phyloP scores from a whole-genome alignment of 2,329 filamentous ascomycete species.

The Colletotrichum navitas region DNA sequence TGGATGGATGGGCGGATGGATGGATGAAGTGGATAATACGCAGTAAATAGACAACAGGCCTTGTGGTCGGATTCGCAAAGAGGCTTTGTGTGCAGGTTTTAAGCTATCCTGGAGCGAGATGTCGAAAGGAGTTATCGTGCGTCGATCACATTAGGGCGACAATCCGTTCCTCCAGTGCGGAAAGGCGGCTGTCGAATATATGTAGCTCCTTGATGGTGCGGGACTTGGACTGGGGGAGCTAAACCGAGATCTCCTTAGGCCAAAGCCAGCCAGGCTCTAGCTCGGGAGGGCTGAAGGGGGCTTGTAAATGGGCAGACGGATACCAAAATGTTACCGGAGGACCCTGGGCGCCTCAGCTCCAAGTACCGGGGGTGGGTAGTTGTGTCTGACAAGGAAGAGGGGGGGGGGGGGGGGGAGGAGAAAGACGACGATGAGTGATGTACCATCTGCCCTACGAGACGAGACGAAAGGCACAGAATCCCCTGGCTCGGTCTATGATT shows the following conservation, averaged over 20 bases:
- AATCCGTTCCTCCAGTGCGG: conserved; percentile 34
- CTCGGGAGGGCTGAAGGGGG: conserved; percentile 55
- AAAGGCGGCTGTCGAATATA: conserved; percentile 42
- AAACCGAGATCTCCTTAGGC: conserved; percentile 50
- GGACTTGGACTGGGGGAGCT: conserved; percentile 43
- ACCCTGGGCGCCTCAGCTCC: conserved; percentile 41
- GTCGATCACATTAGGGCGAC: conserved; percentile 40
- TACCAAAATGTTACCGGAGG: conserved; percentile 33
- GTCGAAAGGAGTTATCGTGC: conserved; percentile 42
- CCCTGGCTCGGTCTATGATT: not conserved
- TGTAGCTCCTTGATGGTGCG: conserved; percentile 42
- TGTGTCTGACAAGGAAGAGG: conserved; percentile 33
- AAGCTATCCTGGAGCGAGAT: conserved; percentile 38
- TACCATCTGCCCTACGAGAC: conserved; percentile 32
- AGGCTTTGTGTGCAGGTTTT: conserved; percentile 40
- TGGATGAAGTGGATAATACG: conserved; percentile 2
- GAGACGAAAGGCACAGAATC: not conserved
- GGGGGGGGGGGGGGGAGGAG: too few species aligned
- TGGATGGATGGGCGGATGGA: conserved; percentile 1
- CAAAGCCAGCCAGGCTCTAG: conserved; percentile 50
- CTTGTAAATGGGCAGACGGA: conserved; percentile 40
- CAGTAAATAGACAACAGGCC: conserved; percentile 18
- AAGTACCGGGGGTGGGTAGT: conserved; percentile 35
- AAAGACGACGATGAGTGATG: conserved; percentile 11
- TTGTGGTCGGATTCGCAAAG: conserved; percentile 30